Evolutionary conservation across 225 moss, liverwort and hornwort genomes (phyloP).

Genomic region (Pseudisothecium myosuroides): DNA sequence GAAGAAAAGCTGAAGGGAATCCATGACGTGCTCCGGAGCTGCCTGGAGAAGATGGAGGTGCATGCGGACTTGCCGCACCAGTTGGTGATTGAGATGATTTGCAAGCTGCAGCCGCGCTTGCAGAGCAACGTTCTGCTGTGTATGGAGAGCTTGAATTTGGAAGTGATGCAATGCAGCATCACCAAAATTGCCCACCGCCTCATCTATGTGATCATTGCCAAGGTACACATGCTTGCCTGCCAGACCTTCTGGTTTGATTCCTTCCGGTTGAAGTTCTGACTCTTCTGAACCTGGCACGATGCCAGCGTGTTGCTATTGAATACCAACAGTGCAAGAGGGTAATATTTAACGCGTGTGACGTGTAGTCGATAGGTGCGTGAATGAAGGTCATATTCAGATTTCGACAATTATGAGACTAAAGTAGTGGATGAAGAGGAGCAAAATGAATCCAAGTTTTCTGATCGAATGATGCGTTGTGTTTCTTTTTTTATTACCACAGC

Average conservation of each 20-base stretch:
- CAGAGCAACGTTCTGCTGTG: constrained; percentile 31
- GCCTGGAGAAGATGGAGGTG: constrained; percentile 36
- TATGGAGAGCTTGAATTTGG: constrained; percentile 31
- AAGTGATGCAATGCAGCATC: constrained; percentile 44
- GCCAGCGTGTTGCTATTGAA: neutral
- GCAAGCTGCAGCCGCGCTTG: constrained; percentile 22
- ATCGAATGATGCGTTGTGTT: neutral
- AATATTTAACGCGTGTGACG: neutral
- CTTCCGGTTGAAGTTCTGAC: neutral
- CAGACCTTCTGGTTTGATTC: neutral
- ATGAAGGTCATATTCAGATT: neutral
- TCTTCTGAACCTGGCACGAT: neutral
- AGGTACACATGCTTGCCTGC: neutral
- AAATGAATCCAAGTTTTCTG: neutral
- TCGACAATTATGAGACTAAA: neutral
- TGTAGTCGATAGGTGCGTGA: neutral
- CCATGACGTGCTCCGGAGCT: neutral
- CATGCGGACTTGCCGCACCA: constrained; percentile 36
- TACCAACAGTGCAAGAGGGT: neutral
- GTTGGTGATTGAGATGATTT: constrained; percentile 37
- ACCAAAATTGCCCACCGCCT: constrained; percentile 29
- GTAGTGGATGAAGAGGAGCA: neutral
- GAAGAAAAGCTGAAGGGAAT: constrained; percentile 3
- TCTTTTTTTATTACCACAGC: neutral
- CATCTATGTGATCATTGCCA: constrained; percentile 29